A percentile compares a stretch with the other conserved stretches of the same genome.
phyloP scores from a whole-genome alignment of 2,329 filamentous ascomycete species.

The Colletotrichum scovillei region DNA sequence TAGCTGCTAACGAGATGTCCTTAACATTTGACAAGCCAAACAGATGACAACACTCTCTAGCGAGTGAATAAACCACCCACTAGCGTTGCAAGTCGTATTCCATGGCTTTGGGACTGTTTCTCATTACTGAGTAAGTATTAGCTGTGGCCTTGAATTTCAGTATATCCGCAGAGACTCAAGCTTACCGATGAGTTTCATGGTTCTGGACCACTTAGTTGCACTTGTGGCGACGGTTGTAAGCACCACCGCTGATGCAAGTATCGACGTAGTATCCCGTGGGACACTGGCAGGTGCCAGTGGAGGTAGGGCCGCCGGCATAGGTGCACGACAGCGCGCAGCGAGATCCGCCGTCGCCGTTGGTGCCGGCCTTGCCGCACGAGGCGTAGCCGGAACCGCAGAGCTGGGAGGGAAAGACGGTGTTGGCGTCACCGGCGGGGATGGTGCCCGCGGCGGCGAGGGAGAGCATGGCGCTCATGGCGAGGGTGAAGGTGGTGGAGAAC shows the following conservation, averaged over 20 bases:
- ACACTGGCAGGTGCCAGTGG: neutral
- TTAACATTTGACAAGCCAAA: too few relatives aligned
- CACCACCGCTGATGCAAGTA: neutral
- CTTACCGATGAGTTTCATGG: neutral
- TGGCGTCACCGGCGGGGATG: neutral
- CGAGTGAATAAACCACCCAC: too few relatives aligned
- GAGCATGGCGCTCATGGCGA: neutral
- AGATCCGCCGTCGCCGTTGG: neutral
- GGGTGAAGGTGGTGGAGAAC: neutral
- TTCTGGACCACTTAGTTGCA: neutral
- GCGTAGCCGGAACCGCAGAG: neutral
- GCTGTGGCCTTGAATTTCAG: neutral
- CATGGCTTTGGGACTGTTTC: too few relatives aligned
- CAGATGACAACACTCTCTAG: too few relatives aligned
- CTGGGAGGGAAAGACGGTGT: neutral
- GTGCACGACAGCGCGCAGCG: neutral
- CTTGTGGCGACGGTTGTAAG: neutral
- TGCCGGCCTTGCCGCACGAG: neutral
- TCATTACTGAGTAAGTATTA: neutral
- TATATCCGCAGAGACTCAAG: neutral
- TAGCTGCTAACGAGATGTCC: too few relatives aligned
- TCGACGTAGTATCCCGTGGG: neutral
- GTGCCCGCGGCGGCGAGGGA: neutral
- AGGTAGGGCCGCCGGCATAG: neutral
- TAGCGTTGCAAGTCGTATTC: too few relatives aligned